Evolutionary conservation across 1,139 yeast genomes (phyloP).

Genomic region (Maudiozyma humilis): DNA sequence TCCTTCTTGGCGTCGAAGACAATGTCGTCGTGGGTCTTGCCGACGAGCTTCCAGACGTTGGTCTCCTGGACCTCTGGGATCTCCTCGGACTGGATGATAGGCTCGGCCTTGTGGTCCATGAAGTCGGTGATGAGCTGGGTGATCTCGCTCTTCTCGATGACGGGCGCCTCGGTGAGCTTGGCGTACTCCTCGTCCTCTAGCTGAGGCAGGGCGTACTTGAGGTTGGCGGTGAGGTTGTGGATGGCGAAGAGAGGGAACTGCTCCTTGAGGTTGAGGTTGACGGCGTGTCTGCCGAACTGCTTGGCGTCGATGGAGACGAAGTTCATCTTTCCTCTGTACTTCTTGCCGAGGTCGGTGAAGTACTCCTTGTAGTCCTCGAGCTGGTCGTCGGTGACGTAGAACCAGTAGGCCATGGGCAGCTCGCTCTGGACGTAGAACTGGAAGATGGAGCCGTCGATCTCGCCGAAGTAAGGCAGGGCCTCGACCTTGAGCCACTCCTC

Average conservation of each 20-base stretch:
- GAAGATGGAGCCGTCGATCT: constrained; percentile 77
- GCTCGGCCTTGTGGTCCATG: constrained; percentile 54
- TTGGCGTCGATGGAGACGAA: constrained; percentile 84
- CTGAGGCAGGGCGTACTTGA: constrained; percentile 67
- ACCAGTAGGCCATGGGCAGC: constrained; percentile 79
- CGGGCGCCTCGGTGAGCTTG: constrained; percentile 16
- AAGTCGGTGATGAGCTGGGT: constrained; percentile 57
- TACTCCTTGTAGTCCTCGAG: constrained; percentile 46
- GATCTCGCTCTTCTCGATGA: constrained; percentile 39
- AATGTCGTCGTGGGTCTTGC: constrained; percentile 68
- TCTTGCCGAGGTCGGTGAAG: constrained; percentile 59
- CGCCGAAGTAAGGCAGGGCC: constrained; percentile 83
- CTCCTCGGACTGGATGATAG: constrained; percentile 78
- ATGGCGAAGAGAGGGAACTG: constrained; percentile 86
- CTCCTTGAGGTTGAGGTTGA: constrained; percentile 74
- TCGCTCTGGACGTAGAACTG: constrained; percentile 62
- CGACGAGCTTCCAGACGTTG: constrained; percentile 74
- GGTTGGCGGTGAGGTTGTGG: constrained; percentile 60
- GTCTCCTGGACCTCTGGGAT: constrained; percentile 73
- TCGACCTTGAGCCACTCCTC: constrained; percentile 55
- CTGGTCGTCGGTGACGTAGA: constrained; percentile 65
- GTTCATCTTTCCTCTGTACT: constrained; percentile 71
- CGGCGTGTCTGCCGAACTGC: constrained; percentile 82
- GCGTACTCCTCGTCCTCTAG: constrained; percentile 31
- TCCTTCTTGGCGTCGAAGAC: constrained; percentile 68